Conservation (phyloP, 208 protist genomes). For the Wallacemonas sp. region DNA sequence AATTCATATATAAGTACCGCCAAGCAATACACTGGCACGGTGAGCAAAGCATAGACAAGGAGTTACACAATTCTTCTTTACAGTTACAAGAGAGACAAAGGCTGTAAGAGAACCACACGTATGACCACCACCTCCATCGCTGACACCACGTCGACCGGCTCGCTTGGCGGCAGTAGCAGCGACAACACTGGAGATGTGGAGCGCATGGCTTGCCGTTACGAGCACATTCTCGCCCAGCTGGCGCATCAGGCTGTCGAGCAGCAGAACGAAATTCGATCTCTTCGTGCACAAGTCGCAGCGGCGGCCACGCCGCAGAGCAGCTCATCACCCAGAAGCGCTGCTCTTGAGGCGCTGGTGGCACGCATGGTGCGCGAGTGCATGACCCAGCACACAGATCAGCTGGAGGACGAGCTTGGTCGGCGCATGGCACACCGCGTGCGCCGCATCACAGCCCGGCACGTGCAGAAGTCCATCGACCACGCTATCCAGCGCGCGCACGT, state of each 20-base stretch:
- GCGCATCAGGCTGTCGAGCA: constrained; percentile 50
- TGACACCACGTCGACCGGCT: neutral
- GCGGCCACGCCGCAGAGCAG: neutral
- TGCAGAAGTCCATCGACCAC: constrained; percentile 33
- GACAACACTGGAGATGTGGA: constrained; percentile 3
- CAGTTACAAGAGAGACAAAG: too few species aligned
- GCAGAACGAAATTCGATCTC: constrained; percentile 45
- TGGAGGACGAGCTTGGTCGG: constrained; percentile 32
- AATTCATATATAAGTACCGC: too few species aligned
- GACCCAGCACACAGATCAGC: constrained; percentile 15
- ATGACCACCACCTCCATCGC: neutral
- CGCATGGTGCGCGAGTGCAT: constrained; percentile 10
- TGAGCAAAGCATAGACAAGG: too few species aligned
- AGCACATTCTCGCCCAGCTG: constrained; percentile 44
- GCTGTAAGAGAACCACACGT: too few species aligned
- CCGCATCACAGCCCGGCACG: constrained; percentile 33
- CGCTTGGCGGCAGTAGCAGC: neutral
- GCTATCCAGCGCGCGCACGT: constrained; percentile 22
- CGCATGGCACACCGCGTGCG: constrained; percentile 32
- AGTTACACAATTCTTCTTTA: too few species aligned
- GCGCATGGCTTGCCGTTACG: constrained; percentile 29
- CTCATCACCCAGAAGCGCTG: neutral
- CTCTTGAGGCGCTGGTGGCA: neutral
- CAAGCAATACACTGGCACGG: too few species aligned
- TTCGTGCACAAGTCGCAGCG: constrained; percentile 24